phyloP scores from a whole-genome alignment of 148 eudicot species.

The Silene uniflora region DNA sequence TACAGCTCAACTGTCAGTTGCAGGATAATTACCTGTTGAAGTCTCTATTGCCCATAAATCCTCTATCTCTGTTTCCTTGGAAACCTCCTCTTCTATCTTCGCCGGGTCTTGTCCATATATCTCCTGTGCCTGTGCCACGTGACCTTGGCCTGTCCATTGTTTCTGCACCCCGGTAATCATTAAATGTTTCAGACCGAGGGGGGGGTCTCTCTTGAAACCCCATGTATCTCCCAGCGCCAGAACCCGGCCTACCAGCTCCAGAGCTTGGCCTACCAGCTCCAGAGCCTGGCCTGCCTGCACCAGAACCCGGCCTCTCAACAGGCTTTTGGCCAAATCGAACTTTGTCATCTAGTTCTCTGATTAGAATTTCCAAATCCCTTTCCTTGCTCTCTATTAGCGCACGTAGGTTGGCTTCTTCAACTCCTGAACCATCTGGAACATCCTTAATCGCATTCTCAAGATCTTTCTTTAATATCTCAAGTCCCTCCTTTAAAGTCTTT shows the following conservation, averaged over 20 bases:
- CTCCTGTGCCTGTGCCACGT: conserved; percentile 57
- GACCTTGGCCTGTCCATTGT: conserved; percentile 76
- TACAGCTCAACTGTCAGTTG: neutral
- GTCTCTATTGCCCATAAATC: conserved; percentile 56
- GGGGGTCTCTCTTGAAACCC: conserved; percentile 38
- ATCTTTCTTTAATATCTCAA: conserved; percentile 31
- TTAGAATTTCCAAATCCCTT: conserved; percentile 58
- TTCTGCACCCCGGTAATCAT: conserved; percentile 52
- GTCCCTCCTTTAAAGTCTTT: conserved; percentile 41
- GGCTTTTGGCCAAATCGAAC: conserved; percentile 64
- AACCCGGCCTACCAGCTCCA: conserved; percentile 14
- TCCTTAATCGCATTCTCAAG: conserved; percentile 42
- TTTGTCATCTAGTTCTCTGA: conserved; percentile 70
- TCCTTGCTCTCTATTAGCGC: conserved; percentile 45
- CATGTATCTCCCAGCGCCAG: conserved; percentile 32
- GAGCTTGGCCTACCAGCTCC: conserved; percentile 12
- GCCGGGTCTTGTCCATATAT: conserved; percentile 51
- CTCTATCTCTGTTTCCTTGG: conserved; percentile 75
- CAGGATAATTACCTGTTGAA: conserved; percentile 54
- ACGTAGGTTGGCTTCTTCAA: conserved; percentile 36
- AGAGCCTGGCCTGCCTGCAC: conserved; percentile 14
- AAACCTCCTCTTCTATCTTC: conserved; percentile 65
- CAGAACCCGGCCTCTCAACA: conserved; percentile 72
- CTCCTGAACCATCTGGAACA: conserved; percentile 31
- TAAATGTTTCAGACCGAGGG: conserved; percentile 51